These are phyloP conservation scores for Mortierella sp. DNA, from an alignment of 371 early-diverging fungal species.

Conservation along the genomic window DNA sequence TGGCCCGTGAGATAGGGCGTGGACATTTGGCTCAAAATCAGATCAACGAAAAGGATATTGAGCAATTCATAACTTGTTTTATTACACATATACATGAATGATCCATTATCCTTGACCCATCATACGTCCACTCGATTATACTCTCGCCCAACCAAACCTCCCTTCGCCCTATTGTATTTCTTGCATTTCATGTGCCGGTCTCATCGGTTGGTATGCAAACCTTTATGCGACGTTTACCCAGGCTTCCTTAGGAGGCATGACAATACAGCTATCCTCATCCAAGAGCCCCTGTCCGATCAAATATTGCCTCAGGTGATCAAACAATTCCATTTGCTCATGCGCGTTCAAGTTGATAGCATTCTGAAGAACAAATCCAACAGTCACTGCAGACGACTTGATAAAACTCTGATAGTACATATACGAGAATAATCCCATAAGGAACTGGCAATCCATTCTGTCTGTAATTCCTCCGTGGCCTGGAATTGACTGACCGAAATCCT, in stretches of 20 bases:
- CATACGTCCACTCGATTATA: no score
- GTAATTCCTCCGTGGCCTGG: constrained; percentile 99
- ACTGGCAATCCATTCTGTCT: constrained; percentile 99
- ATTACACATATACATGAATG: neutral
- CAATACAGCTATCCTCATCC: constrained; percentile 48
- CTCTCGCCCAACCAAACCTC: neutral
- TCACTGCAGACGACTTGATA: constrained; percentile 72
- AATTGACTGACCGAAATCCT: constrained; percentile 98
- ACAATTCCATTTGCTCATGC: constrained; percentile 69
- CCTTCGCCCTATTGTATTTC: neutral
- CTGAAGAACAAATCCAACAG: constrained; percentile 71
- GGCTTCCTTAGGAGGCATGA: constrained; percentile 51
- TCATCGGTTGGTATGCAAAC: neutral
- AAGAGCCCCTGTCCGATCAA: constrained; percentile 70
- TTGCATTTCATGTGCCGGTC: neutral
- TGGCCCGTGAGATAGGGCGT: neutral
- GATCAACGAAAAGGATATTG: neutral
- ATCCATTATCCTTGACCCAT: neutral
- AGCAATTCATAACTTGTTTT: neutral
- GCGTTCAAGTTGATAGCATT: constrained; percentile 63
- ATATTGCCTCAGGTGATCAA: constrained; percentile 69
- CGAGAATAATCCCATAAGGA: constrained; percentile 97
- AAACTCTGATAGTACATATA: constrained; percentile 94
- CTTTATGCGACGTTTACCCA: constrained; percentile 27
- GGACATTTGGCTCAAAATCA: neutral